Evolutionary conservation across 2,329 filamentous ascomycete genomes (phyloP).

Genomic region (Fusarium newnesense): DNA sequence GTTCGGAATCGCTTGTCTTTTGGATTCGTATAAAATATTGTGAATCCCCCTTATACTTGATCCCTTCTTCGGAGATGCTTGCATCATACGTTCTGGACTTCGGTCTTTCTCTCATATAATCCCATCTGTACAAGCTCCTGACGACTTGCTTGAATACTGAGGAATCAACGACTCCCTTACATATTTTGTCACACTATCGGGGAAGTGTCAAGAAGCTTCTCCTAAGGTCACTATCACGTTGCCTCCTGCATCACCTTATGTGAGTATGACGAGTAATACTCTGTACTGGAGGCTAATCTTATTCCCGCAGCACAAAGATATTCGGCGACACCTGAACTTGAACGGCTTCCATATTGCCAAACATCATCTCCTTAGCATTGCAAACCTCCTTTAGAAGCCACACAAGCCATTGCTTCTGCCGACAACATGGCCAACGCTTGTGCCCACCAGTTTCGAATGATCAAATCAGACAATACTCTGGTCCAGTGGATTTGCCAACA

Average conservation of each 20-base stretch:
- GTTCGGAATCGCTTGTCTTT: background rate
- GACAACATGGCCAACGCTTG: slow-evolving; percentile 64
- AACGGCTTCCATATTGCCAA: slow-evolving; percentile 12
- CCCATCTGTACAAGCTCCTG: background rate
- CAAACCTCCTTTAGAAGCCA: slow-evolving; percentile 2
- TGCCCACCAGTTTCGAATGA: slow-evolving; percentile 70
- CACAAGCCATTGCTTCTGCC: slow-evolving; percentile 14
- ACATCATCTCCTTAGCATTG: background rate
- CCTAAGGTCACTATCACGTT: background rate
- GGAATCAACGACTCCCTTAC: background rate
- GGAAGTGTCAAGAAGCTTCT: background rate
- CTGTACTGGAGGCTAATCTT: background rate
- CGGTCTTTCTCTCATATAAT: background rate
- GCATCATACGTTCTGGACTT: background rate
- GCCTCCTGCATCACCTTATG: background rate
- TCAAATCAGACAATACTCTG: slow-evolving; percentile 73
- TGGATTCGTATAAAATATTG: background rate
- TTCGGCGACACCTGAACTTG: too few species aligned
- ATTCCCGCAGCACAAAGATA: too few species aligned
- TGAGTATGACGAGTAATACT: background rate
- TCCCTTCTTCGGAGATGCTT: background rate
- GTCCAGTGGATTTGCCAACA: slow-evolving; percentile 62
- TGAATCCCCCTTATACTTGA: background rate
- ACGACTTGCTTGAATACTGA: too few species aligned
- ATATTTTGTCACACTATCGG: background rate